These are phyloP conservation scores for Penicillium corylophilum DNA, from an alignment of 2,329 filamentous ascomycete genomes.

Conservation along the genomic window DNA sequence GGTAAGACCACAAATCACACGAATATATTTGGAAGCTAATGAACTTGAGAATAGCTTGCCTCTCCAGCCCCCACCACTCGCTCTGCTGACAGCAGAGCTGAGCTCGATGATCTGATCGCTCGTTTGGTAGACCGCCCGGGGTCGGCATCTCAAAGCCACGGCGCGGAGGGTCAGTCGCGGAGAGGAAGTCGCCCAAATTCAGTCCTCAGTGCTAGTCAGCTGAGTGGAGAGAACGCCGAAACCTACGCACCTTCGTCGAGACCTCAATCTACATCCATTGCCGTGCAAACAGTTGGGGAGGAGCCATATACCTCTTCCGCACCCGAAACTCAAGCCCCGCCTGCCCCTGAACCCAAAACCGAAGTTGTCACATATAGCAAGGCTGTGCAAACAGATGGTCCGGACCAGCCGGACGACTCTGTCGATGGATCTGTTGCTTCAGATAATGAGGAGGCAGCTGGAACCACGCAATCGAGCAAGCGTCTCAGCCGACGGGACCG, in stretches of 20 bases:
- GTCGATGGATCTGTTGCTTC: slow-evolving; percentile 58
- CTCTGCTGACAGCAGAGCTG: slow-evolving; percentile 60
- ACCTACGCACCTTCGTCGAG: slow-evolving; percentile 40
- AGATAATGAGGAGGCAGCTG: slow-evolving; percentile 61
- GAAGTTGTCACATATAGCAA: slow-evolving; percentile 97
- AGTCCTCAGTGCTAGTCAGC: slow-evolving; percentile 75
- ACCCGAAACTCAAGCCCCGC: slow-evolving; percentile 76
- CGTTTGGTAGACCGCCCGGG: slow-evolving; percentile 74
- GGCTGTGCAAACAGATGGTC: slow-evolving; percentile 84
- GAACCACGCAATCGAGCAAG: slow-evolving; percentile 60
- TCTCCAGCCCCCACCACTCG: slow-evolving; percentile 67
- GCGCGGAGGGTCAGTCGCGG: slow-evolving; percentile 45
- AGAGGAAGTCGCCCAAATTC: slow-evolving; percentile 78
- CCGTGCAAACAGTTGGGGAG: slow-evolving; percentile 71
- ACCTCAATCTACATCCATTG: slow-evolving; percentile 46
- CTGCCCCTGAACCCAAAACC: slow-evolving; percentile 45
- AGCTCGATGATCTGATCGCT: slow-evolving; percentile 81
- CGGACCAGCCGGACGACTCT: slow-evolving; percentile 57
- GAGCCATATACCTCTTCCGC: slow-evolving; percentile 68
- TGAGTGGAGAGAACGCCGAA: slow-evolving; percentile 66
- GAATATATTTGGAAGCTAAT: slow-evolving; percentile 16
- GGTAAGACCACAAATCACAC: slow-evolving; percentile 50
- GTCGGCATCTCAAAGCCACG: slow-evolving; percentile 63
- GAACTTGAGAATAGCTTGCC: slow-evolving; percentile 52
- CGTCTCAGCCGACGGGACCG: slow-evolving; percentile 74